Evolutionary conservation across 2,329 filamentous ascomycete genomes (phyloP).

Genomic region (Reticulascus tulasneorum): DNA sequence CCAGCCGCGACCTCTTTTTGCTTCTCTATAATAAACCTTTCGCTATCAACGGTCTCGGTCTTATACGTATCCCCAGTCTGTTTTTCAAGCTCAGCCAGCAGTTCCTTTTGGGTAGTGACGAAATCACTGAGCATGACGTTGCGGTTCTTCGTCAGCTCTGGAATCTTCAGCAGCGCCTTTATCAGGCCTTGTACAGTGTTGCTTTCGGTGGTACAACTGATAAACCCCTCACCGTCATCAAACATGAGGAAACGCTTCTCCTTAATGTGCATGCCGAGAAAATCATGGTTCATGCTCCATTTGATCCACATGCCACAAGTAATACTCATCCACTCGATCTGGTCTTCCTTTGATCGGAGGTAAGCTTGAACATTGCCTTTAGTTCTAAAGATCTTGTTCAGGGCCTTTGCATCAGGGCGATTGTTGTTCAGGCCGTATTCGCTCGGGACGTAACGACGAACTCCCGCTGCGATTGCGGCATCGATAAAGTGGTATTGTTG

Average conservation of each 20-base stretch:
- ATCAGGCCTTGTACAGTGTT: slow-evolving; percentile 27
- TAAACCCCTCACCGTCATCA: slow-evolving; percentile 28
- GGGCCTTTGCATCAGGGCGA: slow-evolving; percentile 4
- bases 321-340: slow-evolving; percentile 6
- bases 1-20: slow-evolving; percentile 20
- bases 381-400: slow-evolving; percentile 7
- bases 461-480: slow-evolving; percentile 46
- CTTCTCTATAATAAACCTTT: slow-evolving; percentile 22
- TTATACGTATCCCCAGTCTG: slow-evolving; percentile 39
- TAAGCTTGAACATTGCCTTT: slow-evolving; percentile 16
- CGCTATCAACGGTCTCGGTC: slow-evolving; percentile 21
- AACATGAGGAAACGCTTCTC: slow-evolving; percentile 21
- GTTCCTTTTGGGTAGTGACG: slow-evolving; percentile 23
- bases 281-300: slow-evolving; percentile 7
- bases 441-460: slow-evolving; percentile 48
- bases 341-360: neutral
- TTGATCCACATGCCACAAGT: slow-evolving; percentile 16
- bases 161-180: slow-evolving; percentile 19
- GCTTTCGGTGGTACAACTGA: slow-evolving; percentile 29
- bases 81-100: slow-evolving; percentile 45
- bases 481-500: slow-evolving; percentile 46
- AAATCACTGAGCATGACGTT: slow-evolving; percentile 29
- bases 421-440: slow-evolving; percentile 37
- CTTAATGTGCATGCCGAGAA: slow-evolving; percentile 14
- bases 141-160: slow-evolving; percentile 27